phyloP scores from a whole-genome alignment of 202 grass and related monocot genomes.

The Setaria viridis region DNA sequence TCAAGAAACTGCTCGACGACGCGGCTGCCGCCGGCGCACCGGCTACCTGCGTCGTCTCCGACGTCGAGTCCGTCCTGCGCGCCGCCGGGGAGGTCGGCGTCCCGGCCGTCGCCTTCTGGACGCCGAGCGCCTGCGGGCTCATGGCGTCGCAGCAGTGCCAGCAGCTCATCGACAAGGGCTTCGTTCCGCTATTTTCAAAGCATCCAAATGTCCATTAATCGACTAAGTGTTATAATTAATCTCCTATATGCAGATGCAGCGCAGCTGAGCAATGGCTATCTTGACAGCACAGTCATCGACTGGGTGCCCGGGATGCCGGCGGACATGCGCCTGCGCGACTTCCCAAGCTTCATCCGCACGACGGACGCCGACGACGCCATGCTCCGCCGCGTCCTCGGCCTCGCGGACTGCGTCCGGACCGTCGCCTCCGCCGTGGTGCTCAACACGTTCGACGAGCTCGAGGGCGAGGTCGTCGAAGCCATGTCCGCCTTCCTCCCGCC shows the following conservation, averaged over 20 bases:
- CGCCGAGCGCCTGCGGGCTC: constrained; percentile 27
- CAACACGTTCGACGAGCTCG: constrained; percentile 41
- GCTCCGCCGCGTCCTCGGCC: not conserved
- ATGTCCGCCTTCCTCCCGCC: constrained; percentile 33
- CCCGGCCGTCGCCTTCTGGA: constrained; percentile 11
- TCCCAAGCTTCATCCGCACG: constrained; percentile 44
- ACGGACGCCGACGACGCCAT: constrained; percentile 34
- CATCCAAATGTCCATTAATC: too few species aligned
- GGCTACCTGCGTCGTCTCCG: constrained; percentile 30
- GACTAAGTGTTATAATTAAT: too few species aligned
- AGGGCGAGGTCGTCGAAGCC: not conserved
- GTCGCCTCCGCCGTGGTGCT: constrained; percentile 7
- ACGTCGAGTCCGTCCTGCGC: not conserved
- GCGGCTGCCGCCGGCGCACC: not conserved
- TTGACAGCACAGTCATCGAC: constrained; percentile 42
- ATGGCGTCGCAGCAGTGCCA: constrained; percentile 2
- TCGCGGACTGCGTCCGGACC: not conserved
- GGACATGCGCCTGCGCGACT: constrained; percentile 42
- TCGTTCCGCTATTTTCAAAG: constrained; percentile 1
- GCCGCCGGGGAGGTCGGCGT: constrained; percentile 19
- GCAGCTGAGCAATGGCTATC: constrained; percentile 33
- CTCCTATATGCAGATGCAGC: not conserved
- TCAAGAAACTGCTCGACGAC: not conserved
- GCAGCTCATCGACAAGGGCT: constrained; percentile 17
- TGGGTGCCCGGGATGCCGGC: constrained; percentile 41